Percentiles rank a stretch among this genome's conserved stretches.
Evolutionary conservation across 257 asterid genomes (phyloP).

Genomic region (Salvia splendens): DNA sequence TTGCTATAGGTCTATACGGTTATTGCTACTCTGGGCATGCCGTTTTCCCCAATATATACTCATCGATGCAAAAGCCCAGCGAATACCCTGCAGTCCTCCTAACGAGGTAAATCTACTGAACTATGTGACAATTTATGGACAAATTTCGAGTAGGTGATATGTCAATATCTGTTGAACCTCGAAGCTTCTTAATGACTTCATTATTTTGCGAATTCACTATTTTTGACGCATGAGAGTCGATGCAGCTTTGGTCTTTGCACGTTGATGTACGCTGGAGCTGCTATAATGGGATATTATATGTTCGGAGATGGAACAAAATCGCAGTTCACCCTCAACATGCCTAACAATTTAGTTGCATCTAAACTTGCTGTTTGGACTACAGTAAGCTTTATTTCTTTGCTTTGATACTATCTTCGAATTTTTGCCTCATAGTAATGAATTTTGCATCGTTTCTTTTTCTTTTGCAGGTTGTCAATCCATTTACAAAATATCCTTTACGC

Average conservation of each 20-base stretch:
- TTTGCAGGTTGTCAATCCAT: slow-evolving; percentile 92
- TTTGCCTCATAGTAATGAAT: slow-evolving; percentile 19
- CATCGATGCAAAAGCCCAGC: slow-evolving; percentile 74
- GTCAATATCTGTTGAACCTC: too few species aligned
- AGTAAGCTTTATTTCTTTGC: slow-evolving; percentile 38
- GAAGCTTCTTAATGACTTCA: not conserved
- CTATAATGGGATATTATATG: slow-evolving; percentile 74
- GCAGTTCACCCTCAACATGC: slow-evolving; percentile 94
- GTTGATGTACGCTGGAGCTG: slow-evolving; percentile 73
- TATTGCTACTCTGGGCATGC: slow-evolving; percentile 98
- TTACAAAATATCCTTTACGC: slow-evolving; percentile 85
- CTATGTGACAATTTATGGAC: not conserved
- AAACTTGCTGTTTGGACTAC: slow-evolving; percentile 95
- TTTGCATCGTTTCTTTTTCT: too few species aligned
- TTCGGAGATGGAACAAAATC: slow-evolving; percentile 78
- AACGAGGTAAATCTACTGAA: slow-evolving; percentile 49
- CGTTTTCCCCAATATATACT: slow-evolving; percentile 87
- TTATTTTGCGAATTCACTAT: not conserved
- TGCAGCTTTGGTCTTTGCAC: slow-evolving; percentile 86
- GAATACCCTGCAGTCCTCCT: slow-evolving; percentile 78
- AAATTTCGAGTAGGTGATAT: not conserved
- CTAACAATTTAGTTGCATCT: slow-evolving; percentile 69
- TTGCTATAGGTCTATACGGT: slow-evolving; percentile 93
- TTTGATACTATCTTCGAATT: not conserved
- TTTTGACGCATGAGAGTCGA: not conserved